Evolutionary conservation across 2,329 filamentous ascomycete species (phyloP), one percentile per base, ranked within the genome.

Genomic region (Epichloe baconii): DNA sequence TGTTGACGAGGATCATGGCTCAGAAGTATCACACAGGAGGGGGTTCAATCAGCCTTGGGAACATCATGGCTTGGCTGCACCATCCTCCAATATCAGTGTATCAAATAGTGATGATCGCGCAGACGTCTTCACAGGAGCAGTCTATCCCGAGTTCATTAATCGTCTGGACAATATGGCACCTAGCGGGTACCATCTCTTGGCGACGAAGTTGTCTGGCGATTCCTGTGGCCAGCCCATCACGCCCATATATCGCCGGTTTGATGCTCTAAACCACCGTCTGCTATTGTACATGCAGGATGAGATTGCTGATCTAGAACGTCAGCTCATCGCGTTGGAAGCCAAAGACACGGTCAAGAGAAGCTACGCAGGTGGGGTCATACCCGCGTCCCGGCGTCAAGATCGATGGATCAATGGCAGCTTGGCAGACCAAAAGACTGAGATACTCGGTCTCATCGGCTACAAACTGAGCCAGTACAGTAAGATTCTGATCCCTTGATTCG

Each of bases 271-370:
- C 59, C 88, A 95, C 63, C 82, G 90, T 3, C 70, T 95, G 3
- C 70, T 96, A 3, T 72, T 95, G 0, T 83, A 93, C 55, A 73
- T 95, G 15, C 90, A 95, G 65, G 88, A 95, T 61, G 88, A 95
- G 64, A 79, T 95, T 17, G 74, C 76, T 34, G 85, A 91, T 59
- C 72, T 95, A 38, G 89, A 95, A 66, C 83, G 88, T 59, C 81
- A 90, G 52, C 75, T 96, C 1, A 77, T 79, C 17, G 71, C 74
- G 0, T 67, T 93, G 1, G 90, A 95, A 60, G 69, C 68, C 19
- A 67, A 69, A 1, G 78, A 81, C 57, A 77, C 77, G 0, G 70
- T 75, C 54, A 68, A 64, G 8, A 64, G 72, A 3, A 66, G 69
- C 0, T 59, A 70, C 34, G 67, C 66, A 38, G 68, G 67, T 19